Conservation (phyloP, 2,329 filamentous ascomycete genomes). For the Nothophoma quercina region DNA sequence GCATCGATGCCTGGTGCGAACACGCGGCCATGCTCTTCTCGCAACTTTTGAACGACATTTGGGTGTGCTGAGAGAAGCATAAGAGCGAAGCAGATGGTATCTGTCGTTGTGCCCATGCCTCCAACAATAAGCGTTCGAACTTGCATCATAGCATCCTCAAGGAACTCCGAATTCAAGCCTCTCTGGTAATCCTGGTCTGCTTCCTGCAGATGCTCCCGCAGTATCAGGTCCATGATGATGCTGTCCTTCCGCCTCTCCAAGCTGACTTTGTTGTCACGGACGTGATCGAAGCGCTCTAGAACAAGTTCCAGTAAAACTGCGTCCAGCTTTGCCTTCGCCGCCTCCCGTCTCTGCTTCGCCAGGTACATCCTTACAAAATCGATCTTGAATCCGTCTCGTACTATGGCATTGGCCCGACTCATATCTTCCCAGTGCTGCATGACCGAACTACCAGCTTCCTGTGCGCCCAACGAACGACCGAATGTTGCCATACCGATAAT, state of each 20-base stretch:
- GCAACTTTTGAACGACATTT: slow-evolving; percentile 40
- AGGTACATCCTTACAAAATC: slow-evolving; percentile 31
- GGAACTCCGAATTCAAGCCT: slow-evolving; percentile 45
- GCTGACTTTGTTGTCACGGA: slow-evolving; percentile 41
- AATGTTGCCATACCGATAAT: slow-evolving; percentile 37
- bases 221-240: slow-evolving; percentile 45
- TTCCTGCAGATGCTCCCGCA: slow-evolving; percentile 39
- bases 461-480: slow-evolving; percentile 33
- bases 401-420: slow-evolving; percentile 16
- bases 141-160: slow-evolving; percentile 45
- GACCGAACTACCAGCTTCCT: slow-evolving; percentile 29
- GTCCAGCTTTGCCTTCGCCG: slow-evolving; percentile 37
- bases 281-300: slow-evolving; percentile 47
- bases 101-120: slow-evolving; percentile 54
- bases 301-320: slow-evolving; percentile 44
- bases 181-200: slow-evolving; percentile 12
- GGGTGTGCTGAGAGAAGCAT: slow-evolving; percentile 43
- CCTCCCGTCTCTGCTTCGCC: slow-evolving; percentile 13
- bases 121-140: slow-evolving; percentile 54
- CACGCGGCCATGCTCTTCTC: slow-evolving; percentile 61
- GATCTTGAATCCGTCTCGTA: slow-evolving; percentile 19
- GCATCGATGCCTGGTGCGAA: slow-evolving; percentile 54
- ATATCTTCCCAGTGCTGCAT: slow-evolving; percentile 33
- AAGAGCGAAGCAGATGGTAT: slow-evolving; percentile 38
- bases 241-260: slow-evolving; percentile 47